Percentiles rank a stretch among this genome's conserved stretches.
phyloP scores from a whole-genome alignment of 1,284 basidiomycete species.

The Rhodotorula sp. region DNA sequence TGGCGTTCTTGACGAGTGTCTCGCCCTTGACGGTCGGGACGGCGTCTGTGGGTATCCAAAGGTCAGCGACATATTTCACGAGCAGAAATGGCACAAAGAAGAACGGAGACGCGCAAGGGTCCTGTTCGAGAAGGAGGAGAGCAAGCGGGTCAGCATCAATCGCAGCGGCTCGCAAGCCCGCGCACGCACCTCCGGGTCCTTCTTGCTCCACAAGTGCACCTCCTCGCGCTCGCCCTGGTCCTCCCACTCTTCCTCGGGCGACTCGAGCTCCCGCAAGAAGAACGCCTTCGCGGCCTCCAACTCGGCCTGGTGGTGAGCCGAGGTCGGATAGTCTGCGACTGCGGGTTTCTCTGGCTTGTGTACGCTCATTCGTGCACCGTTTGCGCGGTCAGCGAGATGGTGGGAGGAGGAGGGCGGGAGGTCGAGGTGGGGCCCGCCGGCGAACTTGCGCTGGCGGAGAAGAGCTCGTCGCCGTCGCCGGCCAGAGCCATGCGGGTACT shows the following conservation, averaged over 20 bases:
- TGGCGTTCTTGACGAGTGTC: slow-evolving; percentile 10
- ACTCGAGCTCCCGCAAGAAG: slow-evolving; percentile 19
- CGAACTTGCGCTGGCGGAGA: too few relatives aligned
- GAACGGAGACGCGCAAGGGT: slow-evolving; percentile 12
- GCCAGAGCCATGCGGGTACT: too few relatives aligned
- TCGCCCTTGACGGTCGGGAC: slow-evolving; percentile 38
- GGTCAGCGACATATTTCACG: too few relatives aligned
- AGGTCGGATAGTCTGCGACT: slow-evolving; percentile 22
- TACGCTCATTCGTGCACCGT: slow-evolving; percentile 8
- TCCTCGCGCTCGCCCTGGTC: slow-evolving; percentile 34
- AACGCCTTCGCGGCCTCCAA: slow-evolving; percentile 12
- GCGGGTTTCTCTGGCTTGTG: slow-evolving; percentile 12
- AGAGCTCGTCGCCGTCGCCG: too few relatives aligned
- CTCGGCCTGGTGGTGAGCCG: slow-evolving; percentile 3
- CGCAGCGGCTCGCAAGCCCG: too few relatives aligned
- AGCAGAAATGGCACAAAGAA: too few relatives aligned
- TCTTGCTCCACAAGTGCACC: slow-evolving; percentile 24
- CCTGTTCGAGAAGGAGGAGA: neutral
- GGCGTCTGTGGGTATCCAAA: slow-evolving; percentile 13
- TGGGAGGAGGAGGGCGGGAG: neutral
- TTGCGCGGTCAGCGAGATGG: neutral
- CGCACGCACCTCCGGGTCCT: slow-evolving; percentile 21
- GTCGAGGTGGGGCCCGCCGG: neutral
- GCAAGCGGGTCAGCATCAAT: neutral
- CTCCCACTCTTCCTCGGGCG: slow-evolving; percentile 25